A percentile compares a stretch with the other conserved stretches of the same genome.
phyloP scores from a whole-genome alignment of 2,329 filamentous ascomycete genomes.

The Exserohilum rostratum region DNA sequence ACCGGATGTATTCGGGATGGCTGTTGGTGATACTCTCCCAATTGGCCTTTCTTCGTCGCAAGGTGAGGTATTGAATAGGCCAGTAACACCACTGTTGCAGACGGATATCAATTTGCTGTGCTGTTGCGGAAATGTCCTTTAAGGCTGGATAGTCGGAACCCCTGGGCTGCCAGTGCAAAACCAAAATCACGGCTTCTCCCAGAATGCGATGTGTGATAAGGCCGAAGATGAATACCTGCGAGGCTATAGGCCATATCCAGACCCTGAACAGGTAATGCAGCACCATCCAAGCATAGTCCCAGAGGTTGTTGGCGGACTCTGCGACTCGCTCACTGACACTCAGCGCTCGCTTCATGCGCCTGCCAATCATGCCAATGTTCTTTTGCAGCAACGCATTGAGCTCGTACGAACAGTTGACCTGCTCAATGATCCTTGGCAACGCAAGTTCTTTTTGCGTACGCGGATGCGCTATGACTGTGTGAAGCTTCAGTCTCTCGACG shows the following conservation, averaged over 20 bases:
- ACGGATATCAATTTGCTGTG: conserved; percentile 95
- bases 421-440: conserved; percentile 81
- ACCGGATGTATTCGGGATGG: conserved; percentile 97
- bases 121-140: conserved; percentile 94
- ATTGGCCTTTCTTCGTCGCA: conserved; percentile 86
- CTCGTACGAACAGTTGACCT: conserved; percentile 96
- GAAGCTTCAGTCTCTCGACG: conserved; percentile 84
- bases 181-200: conserved; percentile 76
- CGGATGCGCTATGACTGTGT: conserved; percentile 79
- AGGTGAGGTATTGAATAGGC: conserved; percentile 93
- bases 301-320: conserved; percentile 86
- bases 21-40: conserved; percentile 96
- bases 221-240: conserved; percentile 72
- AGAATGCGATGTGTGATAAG: conserved; percentile 80
- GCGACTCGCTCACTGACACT: conserved; percentile 95
- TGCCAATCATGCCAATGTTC: conserved; percentile 84
- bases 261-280: conserved; percentile 73
- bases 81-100: conserved; percentile 98
- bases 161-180: conserved; percentile 84
- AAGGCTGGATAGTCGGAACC: conserved; percentile 77
- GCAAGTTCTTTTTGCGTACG: conserved; percentile 83
- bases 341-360: conserved; percentile 78
- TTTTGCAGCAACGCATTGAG: conserved; percentile 84
- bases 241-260: conserved; percentile 80
- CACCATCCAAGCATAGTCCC: conserved; percentile 73